phyloP scores from a whole-genome alignment of 2,329 filamentous ascomycete species.

The Neurospora sp. region DNA sequence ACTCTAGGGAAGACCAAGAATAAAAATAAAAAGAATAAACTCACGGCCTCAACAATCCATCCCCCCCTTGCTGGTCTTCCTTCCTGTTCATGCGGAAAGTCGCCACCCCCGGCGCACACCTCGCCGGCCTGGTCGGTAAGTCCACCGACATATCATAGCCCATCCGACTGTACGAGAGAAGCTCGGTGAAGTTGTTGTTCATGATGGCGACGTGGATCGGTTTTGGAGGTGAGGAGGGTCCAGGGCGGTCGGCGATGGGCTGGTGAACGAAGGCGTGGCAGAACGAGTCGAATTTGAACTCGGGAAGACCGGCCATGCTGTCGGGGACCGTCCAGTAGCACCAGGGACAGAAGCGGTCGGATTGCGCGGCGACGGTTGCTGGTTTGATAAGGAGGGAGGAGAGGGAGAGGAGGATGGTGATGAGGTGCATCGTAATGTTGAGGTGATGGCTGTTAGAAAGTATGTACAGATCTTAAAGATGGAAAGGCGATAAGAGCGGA shows the following conservation, averaged over 20 bases:
- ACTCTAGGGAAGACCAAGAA: too few relatives aligned
- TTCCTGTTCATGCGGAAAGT: not conserved
- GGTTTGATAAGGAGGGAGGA: not conserved
- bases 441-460: not conserved
- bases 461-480: not conserved
- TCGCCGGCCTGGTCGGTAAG: not conserved
- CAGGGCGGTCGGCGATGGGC: not conserved
- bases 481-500: not conserved
- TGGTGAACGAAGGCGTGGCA: not conserved
- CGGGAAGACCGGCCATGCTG: not conserved
- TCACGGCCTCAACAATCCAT: not conserved
- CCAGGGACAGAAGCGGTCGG: not conserved
- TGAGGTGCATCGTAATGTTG: not conserved
- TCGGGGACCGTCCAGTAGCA: not conserved
- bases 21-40: not conserved
- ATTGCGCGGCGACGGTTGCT: not conserved
- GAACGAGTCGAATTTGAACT: not conserved
- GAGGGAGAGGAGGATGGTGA: not conserved
- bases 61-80: not conserved
- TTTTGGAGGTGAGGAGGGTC: not conserved
- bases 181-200: not conserved
- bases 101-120: not conserved
- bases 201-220: not conserved
- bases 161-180: not conserved
- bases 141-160: not conserved